Percentiles rank a stretch among this genome's conserved stretches.
Evolutionary conservation across 306 rosid genomes (phyloP).

Genomic region (Quercus bicolor): DNA sequence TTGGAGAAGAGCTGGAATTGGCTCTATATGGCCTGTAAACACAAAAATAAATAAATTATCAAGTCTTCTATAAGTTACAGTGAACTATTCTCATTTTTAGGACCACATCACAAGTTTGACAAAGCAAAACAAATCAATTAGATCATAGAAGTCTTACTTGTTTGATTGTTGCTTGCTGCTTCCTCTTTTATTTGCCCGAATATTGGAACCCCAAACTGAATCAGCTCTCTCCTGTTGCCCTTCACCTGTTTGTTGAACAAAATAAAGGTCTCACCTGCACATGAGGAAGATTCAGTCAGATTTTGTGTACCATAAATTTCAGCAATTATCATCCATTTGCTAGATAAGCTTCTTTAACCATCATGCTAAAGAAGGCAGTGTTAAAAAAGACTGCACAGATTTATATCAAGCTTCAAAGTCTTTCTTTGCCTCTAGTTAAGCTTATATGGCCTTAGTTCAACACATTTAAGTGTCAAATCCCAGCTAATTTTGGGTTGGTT

Average conservation of each 20-base stretch:
- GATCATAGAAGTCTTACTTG: conserved; percentile 26
- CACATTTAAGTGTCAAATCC: not conserved
- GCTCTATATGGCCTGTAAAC: conserved; percentile 68
- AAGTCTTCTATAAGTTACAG: not conserved
- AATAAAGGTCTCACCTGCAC: conserved; percentile 79
- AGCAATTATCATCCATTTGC: not conserved
- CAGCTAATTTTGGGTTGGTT: not conserved
- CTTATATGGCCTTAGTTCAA: not conserved
- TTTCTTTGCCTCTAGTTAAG: not conserved
- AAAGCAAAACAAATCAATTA: not conserved
- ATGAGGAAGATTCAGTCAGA: conserved; percentile 22
- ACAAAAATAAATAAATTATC: conserved; percentile 3
- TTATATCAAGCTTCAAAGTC: not conserved
- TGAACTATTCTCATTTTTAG: not conserved
- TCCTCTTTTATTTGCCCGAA: conserved; percentile 83
- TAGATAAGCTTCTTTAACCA: not conserved
- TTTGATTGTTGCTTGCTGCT: conserved; percentile 40
- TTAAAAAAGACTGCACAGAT: not conserved
- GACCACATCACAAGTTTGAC: conserved; percentile 5
- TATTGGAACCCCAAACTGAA: conserved; percentile 91
- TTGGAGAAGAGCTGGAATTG: conserved; percentile 77
- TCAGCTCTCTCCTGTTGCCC: conserved; percentile 89
- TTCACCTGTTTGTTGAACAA: conserved; percentile 88
- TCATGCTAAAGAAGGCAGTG: not conserved
- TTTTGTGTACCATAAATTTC: not conserved